phyloP scores from a whole-genome alignment of 2,329 filamentous ascomycete genomes.

The Tolypocladium nubicola region DNA sequence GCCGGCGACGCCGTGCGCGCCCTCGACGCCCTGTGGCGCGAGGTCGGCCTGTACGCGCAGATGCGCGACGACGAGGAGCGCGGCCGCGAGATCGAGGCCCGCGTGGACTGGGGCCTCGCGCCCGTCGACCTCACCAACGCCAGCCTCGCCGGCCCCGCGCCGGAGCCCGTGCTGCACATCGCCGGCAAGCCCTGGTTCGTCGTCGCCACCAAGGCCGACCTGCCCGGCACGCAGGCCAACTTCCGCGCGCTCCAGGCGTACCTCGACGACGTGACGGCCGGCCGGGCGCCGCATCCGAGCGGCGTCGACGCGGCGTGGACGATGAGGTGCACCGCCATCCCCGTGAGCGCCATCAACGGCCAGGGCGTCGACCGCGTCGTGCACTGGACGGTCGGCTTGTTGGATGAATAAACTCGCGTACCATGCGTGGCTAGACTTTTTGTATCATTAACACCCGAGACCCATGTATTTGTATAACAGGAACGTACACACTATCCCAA shows the following conservation, averaged over 20 bases:
- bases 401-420: conserved; percentile 35
- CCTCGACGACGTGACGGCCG: conserved; percentile 53
- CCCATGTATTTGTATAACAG: neutral
- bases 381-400: conserved; percentile 59
- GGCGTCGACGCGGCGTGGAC: conserved; percentile 47
- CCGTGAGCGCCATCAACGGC: conserved; percentile 80
- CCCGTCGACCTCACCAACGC: conserved; percentile 14
- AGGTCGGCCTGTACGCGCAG: conserved; percentile 79
- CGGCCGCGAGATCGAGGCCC: conserved; percentile 46
- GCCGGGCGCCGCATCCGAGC: conserved; percentile 62
- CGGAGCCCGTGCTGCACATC: conserved; percentile 50
- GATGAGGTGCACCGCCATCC: conserved; percentile 59
- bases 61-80: conserved; percentile 64
- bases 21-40: conserved; percentile 75
- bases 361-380: conserved; percentile 71
- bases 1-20: conserved; percentile 70
- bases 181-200: conserved; percentile 96
- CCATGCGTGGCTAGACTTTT: conserved; percentile 3
- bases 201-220: conserved; percentile 84
- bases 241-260: conserved; percentile 62
- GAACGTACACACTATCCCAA: neutral
- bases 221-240: conserved; percentile 68
- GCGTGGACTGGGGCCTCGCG: conserved; percentile 48
- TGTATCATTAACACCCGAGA: neutral
- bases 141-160: conserved; percentile 6